Base-by-base conservation (phyloP, 495 filamentous ascomycete genomes). In the Lentithecium fluviatile region DNA sequence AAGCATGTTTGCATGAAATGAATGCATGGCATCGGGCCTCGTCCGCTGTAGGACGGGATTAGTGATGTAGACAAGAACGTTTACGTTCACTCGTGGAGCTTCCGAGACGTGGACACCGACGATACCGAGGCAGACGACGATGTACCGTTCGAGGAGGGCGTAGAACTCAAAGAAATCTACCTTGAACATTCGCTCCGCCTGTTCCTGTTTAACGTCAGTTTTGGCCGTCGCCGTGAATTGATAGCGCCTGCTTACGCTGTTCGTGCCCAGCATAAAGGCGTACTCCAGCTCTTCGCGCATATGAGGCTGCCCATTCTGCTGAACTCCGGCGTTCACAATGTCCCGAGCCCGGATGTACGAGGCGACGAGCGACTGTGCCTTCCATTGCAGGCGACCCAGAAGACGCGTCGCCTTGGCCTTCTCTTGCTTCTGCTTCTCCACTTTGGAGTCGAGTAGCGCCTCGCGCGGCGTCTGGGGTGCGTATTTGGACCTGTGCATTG, bases 151-250 rank as follows among this genome's bases (percentile, higher is more conserved):
- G 17, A 87, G 75, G 0, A 86, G 73, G 58, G 83, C 81, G 76
- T 87, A 87, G 73, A 81, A 88, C 60, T 88, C 85, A 72, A 85
- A 82, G 61, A 87, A 88, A 62, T 88, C 85, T 6, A 87, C 73
- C 67, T 87, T 86, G 74, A 88, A 88, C 78, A 86, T 86, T 26
- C 53, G 46, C 29, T 60, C 56, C 7, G 56, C 56, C 42, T 54
- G 32, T 38, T 59, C 34, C 56, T 60, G 42, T 29, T 55, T 6
- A n/a, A 37, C 12, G 34, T 49, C 24, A 56, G 51, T 36, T 21
- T 48, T 17, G 12, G n/a, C n/a, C n/a, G n/a, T n/a, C n/a, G n/a
- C n/a, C n/a, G n/a, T n/a, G 17, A 15, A 11, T 46, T 11, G 19
- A 19, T 6, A 15, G 11, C 17, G 32, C 11, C 6, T 37, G 46